These are phyloP conservation scores for Cyberlindnera maritima DNA, from an alignment of 805 yeast species.

Conservation along the genomic window DNA sequence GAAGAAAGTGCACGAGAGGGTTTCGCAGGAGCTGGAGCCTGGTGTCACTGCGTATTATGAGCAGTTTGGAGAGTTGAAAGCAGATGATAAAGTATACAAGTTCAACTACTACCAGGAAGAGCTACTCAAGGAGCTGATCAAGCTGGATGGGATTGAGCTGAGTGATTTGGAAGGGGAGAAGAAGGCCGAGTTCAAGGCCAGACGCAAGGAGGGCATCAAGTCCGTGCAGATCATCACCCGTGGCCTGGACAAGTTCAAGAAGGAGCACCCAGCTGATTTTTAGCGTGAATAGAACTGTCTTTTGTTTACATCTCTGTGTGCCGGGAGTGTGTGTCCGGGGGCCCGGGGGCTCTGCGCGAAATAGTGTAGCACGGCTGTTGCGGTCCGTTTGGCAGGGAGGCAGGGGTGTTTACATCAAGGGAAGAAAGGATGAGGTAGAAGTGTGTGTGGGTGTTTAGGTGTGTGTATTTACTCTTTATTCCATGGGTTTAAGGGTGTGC, in stretches of 20 bases:
- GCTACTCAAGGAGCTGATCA: constrained; percentile 62
- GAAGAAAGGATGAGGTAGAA: no score
- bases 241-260: constrained; percentile 18
- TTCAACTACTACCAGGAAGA: constrained; percentile 62
- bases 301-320: no score
- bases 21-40: constrained; percentile 4
- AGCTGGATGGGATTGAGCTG: constrained; percentile 59
- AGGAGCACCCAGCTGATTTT: constrained; percentile 1
- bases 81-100: constrained; percentile 39
- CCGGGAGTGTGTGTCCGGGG: no score
- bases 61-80: constrained; percentile 4
- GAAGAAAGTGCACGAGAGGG: background rate
- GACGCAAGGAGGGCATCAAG: constrained; percentile 59
- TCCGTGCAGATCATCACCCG: constrained; percentile 43
- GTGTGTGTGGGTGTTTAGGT: no score
- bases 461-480: no score
- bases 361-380: no score
- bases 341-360: no score
- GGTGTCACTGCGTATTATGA: constrained; percentile 10
- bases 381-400: no score
- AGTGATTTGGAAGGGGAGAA: constrained; percentile 32
- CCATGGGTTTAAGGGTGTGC: no score
- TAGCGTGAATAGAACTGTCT: no score
- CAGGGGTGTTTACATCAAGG: no score
- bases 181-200: constrained; percentile 48